These are phyloP conservation scores for Protomyces inouyei DNA, from an alignment of 1,139 yeast species.

Conservation along the genomic window DNA sequence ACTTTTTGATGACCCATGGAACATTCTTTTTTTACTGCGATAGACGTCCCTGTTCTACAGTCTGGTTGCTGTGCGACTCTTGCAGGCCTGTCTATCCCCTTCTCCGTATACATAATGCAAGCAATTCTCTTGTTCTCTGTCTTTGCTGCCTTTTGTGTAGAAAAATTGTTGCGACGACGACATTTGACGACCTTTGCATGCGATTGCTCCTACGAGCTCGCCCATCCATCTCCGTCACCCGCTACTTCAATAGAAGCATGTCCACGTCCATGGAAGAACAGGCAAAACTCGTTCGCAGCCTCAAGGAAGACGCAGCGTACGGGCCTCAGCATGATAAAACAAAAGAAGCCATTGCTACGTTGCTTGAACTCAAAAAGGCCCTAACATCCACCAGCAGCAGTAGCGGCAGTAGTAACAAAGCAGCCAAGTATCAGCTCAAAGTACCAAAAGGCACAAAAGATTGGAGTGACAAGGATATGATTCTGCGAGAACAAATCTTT, in stretches of 20 bases:
- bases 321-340: conserved; percentile 24
- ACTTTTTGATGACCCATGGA: too few relatives aligned
- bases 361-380: conserved; percentile 8
- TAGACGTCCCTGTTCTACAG: too few relatives aligned
- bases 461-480: conserved; percentile 98
- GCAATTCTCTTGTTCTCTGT: background rate
- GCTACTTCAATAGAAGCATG: background rate
- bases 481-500: conserved; percentile 82
- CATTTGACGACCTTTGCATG: background rate
- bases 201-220: background rate
- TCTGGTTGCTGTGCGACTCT: too few relatives aligned
- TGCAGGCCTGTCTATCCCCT: too few relatives aligned
- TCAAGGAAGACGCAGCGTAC: conserved; percentile 15
- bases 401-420: background rate
- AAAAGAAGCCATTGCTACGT: conserved; percentile 8
- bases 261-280: conserved; percentile 14
- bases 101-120: background rate
- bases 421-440: conserved; percentile 9
- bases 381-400: background rate
- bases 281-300: conserved; percentile 8
- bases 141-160: background rate
- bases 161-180: background rate
- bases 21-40: too few relatives aligned
- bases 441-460: conserved; percentile 45
- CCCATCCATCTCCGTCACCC: background rate